Conservation (phyloP, 1,139 yeast species). For the Taphrina flavorubra region DNA sequence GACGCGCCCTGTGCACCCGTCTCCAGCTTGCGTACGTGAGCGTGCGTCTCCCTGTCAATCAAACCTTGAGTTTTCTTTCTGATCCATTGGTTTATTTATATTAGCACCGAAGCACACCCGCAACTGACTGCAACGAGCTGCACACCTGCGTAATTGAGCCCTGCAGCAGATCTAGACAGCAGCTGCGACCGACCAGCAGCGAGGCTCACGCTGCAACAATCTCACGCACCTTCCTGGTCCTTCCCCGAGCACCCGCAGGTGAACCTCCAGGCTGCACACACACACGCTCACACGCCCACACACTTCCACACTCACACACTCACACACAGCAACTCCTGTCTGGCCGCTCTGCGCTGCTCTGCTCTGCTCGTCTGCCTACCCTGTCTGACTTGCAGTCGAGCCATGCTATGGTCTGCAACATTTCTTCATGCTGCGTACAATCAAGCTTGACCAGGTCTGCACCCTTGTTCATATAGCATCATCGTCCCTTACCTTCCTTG, state of each 20-base stretch:
- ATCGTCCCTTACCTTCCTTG: not conserved
- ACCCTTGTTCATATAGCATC: not conserved
- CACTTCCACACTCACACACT: too few relatives aligned
- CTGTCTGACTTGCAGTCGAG: not conserved
- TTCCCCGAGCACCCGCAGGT: not conserved
- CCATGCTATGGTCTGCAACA: not conserved
- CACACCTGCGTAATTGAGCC: constrained; percentile 8
- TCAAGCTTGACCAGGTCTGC: not conserved
- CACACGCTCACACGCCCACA: not conserved
- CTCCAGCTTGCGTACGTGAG: not conserved
- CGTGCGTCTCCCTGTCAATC: too few relatives aligned
- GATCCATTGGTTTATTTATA: not conserved
- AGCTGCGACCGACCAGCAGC: too few relatives aligned
- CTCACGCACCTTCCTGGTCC: constrained; percentile 12
- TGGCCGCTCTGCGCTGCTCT: not conserved
- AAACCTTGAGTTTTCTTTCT: not conserved
- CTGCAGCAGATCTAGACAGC: not conserved
- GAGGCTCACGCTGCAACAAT: not conserved
- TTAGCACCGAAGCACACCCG: too few relatives aligned
- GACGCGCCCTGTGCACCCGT: not conserved
- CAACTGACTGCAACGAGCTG: not conserved
- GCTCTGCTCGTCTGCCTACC: not conserved
- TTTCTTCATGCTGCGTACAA: not conserved
- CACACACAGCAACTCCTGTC: not conserved
- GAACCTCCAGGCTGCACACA: not conserved